Evolutionary conservation across 805 yeast species (phyloP).

Genomic region (Clavispora santaluciae): DNA sequence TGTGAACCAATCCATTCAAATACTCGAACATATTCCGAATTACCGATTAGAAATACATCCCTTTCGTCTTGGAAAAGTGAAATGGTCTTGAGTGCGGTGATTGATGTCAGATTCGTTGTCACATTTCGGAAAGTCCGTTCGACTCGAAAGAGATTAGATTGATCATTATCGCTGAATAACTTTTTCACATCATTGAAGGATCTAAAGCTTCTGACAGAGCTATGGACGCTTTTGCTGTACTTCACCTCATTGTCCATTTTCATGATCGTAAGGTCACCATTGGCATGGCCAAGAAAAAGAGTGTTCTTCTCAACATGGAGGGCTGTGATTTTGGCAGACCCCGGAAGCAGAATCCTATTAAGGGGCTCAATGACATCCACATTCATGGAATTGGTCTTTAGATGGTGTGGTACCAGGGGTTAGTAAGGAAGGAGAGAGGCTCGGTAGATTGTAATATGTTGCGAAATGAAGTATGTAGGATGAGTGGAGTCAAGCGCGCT

Average conservation of each 20-base stretch:
- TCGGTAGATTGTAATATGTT: background rate
- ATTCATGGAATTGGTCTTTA: constrained; percentile 22
- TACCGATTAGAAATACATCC: constrained; percentile 23
- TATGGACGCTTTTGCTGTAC: constrained; percentile 7
- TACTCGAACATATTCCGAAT: constrained; percentile 20
- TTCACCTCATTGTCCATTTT: constrained; percentile 13
- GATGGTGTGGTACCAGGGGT: background rate
- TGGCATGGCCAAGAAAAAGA: constrained; percentile 29
- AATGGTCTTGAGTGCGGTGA: constrained; percentile 14
- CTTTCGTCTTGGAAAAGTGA: constrained; percentile 16
- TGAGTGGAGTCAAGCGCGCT: background rate
- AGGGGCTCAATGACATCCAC: constrained; percentile 35
- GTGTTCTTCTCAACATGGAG: constrained; percentile 16
- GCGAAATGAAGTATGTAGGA: background rate
- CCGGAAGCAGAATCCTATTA: constrained; percentile 28
- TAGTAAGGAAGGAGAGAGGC: background rate
- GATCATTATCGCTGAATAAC: constrained; percentile 18
- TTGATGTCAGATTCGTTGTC: constrained; percentile 14
- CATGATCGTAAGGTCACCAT: constrained; percentile 32
- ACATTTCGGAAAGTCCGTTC: constrained; percentile 20
- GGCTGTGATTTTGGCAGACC: constrained; percentile 20
- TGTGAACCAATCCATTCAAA: constrained; percentile 30
- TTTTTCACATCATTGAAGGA: constrained; percentile 23
- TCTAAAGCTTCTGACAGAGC: constrained; percentile 14
- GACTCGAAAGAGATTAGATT: constrained; percentile 13